Evolutionary conservation across 2,329 filamentous ascomycete genomes (phyloP).

Genomic region (Xylariales sp.): DNA sequence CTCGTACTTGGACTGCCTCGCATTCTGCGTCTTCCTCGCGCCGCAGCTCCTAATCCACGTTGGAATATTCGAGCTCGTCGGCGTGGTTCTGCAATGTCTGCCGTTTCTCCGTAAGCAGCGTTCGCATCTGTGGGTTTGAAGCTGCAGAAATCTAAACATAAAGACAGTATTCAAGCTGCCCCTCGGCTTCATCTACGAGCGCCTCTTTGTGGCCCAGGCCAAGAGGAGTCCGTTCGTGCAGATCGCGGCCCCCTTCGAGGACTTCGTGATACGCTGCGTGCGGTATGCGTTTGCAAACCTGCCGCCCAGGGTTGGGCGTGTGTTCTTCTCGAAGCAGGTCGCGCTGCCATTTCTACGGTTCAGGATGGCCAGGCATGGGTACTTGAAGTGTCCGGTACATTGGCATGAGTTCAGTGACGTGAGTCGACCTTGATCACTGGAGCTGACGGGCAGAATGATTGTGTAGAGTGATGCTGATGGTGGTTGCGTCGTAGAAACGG

Average conservation of each 20-base stretch:
- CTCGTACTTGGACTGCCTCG: slow-evolving; percentile 69
- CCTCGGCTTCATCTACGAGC: slow-evolving; percentile 51
- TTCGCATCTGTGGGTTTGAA: too few species aligned
- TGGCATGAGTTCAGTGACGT: slow-evolving; percentile 52
- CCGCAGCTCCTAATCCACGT: slow-evolving; percentile 68
- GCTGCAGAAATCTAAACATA: neutral
- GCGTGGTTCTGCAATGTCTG: slow-evolving; percentile 55
- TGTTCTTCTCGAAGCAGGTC: slow-evolving; percentile 74
- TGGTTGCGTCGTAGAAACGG: slow-evolving; percentile 30
- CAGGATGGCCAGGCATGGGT: slow-evolving; percentile 70
- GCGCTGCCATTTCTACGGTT: slow-evolving; percentile 70
- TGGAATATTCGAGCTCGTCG: slow-evolving; percentile 54
- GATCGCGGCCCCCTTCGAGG: slow-evolving; percentile 68
- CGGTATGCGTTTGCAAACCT: slow-evolving; percentile 72
- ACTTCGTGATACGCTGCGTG: slow-evolving; percentile 71
- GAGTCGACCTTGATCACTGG: neutral
- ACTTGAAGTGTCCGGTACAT: slow-evolving; percentile 54
- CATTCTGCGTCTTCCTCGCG: slow-evolving; percentile 65
- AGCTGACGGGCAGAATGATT: too few species aligned
- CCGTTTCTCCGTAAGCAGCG: slow-evolving; percentile 61
- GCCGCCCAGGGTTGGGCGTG: slow-evolving; percentile 61
- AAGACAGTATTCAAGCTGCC: slow-evolving; percentile 54
- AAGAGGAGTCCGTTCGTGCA: slow-evolving; percentile 60
- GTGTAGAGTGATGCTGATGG: too few species aligned
- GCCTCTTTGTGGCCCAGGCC: slow-evolving; percentile 41